These are phyloP conservation scores for Leucocoprinus leucothites DNA, from an alignment of 768 basidiomycete species.

Conservation along the genomic window DNA sequence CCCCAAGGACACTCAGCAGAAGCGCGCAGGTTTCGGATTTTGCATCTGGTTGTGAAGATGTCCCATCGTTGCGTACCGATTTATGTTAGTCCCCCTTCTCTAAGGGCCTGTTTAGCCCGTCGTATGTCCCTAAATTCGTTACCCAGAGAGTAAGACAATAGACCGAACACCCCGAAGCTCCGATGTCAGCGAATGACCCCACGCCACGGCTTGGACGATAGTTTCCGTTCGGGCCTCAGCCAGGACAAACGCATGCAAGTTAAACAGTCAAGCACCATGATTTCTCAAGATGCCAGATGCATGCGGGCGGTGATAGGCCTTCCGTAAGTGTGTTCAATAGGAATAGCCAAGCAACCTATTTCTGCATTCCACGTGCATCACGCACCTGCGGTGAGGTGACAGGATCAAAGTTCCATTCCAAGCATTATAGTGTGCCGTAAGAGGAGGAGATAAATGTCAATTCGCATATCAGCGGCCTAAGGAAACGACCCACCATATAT, in stretches of 20 bases:
- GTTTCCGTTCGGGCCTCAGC: too few relatives aligned
- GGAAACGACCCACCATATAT: too few relatives aligned
- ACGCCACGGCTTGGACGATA: background rate
- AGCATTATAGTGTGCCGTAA: background rate
- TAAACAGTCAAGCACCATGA: too few relatives aligned
- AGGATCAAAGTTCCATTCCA: constrained; percentile 1
- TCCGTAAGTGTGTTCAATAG: background rate
- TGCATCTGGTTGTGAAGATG: background rate
- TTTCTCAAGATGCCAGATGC: background rate
- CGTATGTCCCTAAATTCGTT: background rate
- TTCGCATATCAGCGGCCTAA: too few relatives aligned
- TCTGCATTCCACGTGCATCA: background rate
- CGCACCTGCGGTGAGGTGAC: background rate
- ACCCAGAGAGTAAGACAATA: too few relatives aligned
- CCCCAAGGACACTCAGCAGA: background rate
- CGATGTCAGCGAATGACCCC: background rate
- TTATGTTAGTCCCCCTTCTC: background rate
- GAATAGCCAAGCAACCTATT: background rate
- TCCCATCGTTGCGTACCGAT: background rate
- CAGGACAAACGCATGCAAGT: too few relatives aligned
- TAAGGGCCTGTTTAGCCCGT: background rate
- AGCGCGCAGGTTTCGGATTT: background rate
- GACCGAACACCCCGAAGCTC: background rate
- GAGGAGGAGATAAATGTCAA: too few relatives aligned
- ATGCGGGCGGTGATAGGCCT: background rate